Evolutionary conservation across 2,329 filamentous ascomycete species (phyloP).

Genomic region (Rhynchosporium agropyri): DNA sequence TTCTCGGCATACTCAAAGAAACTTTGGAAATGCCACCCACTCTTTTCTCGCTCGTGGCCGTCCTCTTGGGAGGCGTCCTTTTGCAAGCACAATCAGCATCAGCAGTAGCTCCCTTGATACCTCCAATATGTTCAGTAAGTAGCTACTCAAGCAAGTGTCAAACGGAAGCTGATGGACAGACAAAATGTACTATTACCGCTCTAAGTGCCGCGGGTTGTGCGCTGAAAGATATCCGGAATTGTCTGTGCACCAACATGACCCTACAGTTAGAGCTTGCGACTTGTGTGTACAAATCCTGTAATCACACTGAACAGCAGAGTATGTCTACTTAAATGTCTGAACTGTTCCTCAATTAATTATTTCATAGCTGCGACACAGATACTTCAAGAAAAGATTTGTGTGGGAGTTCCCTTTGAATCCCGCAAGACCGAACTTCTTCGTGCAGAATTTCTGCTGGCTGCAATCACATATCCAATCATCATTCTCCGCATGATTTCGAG

Average conservation of each 20-base stretch:
- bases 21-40: too few species aligned
- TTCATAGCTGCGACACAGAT: slow-evolving; percentile 16
- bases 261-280: slow-evolving; percentile 3
- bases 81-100: too few species aligned
- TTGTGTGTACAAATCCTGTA: slow-evolving; percentile 8
- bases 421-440: slow-evolving; percentile 25
- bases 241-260: slow-evolving; percentile 13
- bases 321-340: neutral
- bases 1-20: too few species aligned
- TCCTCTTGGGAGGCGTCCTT: too few species aligned
- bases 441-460: slow-evolving; percentile 22
- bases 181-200: too few species aligned
- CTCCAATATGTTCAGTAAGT: too few species aligned
- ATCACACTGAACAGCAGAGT: slow-evolving; percentile 9
- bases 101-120: too few species aligned
- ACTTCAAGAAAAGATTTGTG: slow-evolving; percentile 27
- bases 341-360: neutral
- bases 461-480: slow-evolving; percentile 27
- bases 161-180: too few species aligned
- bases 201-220: neutral
- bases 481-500: slow-evolving; percentile 29
- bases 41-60: too few species aligned
- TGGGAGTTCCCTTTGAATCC: slow-evolving; percentile 23
- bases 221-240: neutral
- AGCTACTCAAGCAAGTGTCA: too few species aligned